These are phyloP conservation scores for Candida coleopterorum DNA, from an alignment of 805 yeast species.

Conservation along the genomic window DNA sequence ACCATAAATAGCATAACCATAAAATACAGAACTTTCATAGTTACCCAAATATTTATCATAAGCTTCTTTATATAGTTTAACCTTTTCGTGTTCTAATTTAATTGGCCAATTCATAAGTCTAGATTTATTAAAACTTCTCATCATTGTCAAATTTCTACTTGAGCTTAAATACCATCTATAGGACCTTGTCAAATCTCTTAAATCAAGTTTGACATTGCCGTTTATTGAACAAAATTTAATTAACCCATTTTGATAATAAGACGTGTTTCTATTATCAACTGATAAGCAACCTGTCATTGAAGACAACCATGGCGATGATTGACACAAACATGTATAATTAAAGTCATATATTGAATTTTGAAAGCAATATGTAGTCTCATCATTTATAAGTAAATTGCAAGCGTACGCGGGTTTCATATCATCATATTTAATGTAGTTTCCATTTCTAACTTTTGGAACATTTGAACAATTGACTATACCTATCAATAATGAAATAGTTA, in stretches of 20 bases:
- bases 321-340: conserved; percentile 1
- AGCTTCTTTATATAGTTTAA: conserved; percentile 10
- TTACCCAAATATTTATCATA: conserved; percentile 19
- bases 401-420: neutral
- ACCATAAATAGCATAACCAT: conserved; percentile 38
- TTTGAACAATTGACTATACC: neutral
- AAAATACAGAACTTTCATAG: conserved; percentile 37
- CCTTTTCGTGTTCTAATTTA: conserved; percentile 12
- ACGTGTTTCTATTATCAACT: conserved; percentile 10
- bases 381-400: neutral
- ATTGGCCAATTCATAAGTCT: conserved; percentile 21
- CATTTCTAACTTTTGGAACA: neutral
- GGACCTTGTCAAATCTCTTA: conserved; percentile 13
- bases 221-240: conserved; percentile 18
- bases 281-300: conserved; percentile 26
- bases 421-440: neutral
- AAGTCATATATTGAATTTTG: neutral
- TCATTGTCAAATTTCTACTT: conserved; percentile 12
- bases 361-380: conserved; percentile 2
- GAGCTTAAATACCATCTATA: conserved; percentile 12
- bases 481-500: neutral
- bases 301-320: conserved; percentile 9
- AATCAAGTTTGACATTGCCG: conserved; percentile 16
- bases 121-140: conserved; percentile 17
- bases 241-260: conserved; percentile 5